Percentiles rank a stretch among this genome's conserved stretches.
phyloP scores from a whole-genome alignment of 306 rosid species.

The Purshia tridentata region DNA sequence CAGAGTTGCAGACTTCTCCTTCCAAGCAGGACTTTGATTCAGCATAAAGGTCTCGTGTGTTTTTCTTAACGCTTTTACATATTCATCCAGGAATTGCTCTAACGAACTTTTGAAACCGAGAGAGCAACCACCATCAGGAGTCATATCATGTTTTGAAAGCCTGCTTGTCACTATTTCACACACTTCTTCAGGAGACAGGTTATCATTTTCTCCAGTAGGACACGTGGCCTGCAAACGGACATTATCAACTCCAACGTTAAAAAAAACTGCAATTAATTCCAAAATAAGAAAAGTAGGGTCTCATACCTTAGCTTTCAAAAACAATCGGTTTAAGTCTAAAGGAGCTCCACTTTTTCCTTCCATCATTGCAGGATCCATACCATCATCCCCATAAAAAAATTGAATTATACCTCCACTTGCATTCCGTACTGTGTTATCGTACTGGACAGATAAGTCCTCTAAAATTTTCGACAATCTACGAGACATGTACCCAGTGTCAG shows the following conservation, averaged over 20 bases:
- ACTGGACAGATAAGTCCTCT: slow-evolving; percentile 82
- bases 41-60: slow-evolving; percentile 28
- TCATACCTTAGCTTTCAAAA: slow-evolving; percentile 74
- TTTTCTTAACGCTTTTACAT: slow-evolving; percentile 31
- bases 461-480: slow-evolving; percentile 84
- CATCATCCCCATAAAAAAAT: slow-evolving; percentile 92
- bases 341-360: slow-evolving; percentile 90
- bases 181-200: slow-evolving; percentile 61
- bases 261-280: slow-evolving; percentile 14
- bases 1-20: slow-evolving; percentile 34
- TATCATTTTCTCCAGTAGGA: slow-evolving; percentile 51
- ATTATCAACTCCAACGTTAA: slow-evolving; percentile 2
- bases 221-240: slow-evolving; percentile 59
- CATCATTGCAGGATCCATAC: slow-evolving; percentile 95
- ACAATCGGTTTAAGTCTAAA: slow-evolving; percentile 71
- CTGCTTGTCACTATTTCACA: slow-evolving; percentile 50
- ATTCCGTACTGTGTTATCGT: slow-evolving; percentile 80
- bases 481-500: slow-evolving; percentile 97
- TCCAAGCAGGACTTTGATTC: slow-evolving; percentile 19
- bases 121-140: slow-evolving; percentile 59
- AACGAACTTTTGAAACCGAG: slow-evolving; percentile 53
- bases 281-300: slow-evolving; percentile 21
- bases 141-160: slow-evolving; percentile 51
- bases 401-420: slow-evolving; percentile 75
- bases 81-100: slow-evolving; percentile 50